Percentiles rank a stretch among this genome's conserved stretches.
These are phyloP conservation scores for Fusarium transvaalense DNA, from an alignment of 2,329 filamentous ascomycete genomes.

Conservation along the genomic window DNA sequence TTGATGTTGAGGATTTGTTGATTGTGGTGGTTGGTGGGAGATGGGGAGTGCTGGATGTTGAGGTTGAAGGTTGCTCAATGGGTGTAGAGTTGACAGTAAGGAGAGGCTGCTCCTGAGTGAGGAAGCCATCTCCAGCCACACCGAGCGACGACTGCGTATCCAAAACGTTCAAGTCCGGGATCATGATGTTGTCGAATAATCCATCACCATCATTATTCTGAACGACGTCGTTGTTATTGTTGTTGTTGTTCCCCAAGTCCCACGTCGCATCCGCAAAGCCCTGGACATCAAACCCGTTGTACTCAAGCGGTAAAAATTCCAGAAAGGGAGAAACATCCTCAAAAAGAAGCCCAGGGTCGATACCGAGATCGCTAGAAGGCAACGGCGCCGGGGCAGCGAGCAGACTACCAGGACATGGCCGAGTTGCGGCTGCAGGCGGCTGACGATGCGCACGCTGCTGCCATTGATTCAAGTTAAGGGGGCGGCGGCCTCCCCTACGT, in stretches of 20 bases:
- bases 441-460: constrained; percentile 23
- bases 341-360: constrained; percentile 25
- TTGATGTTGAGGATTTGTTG: constrained; percentile 37
- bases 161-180: constrained; percentile 23
- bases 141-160: constrained; percentile 24
- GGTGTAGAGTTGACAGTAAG: constrained; percentile 28
- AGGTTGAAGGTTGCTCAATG: constrained; percentile 24
- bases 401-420: constrained; percentile 41
- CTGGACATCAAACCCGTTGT: constrained; percentile 23
- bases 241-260: constrained; percentile 17
- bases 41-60: constrained; percentile 20
- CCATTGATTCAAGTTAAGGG: constrained; percentile 49
- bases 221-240: not conserved
- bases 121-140: constrained; percentile 32
- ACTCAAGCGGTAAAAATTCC: constrained; percentile 38
- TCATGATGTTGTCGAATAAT: constrained; percentile 32
- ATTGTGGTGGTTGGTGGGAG: constrained; percentile 9
- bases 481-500: constrained; percentile 46
- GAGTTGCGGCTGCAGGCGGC: constrained; percentile 19
- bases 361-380: constrained; percentile 14
- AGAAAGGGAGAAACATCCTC: constrained; percentile 26
- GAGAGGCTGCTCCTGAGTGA: constrained; percentile 33
- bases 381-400: constrained; percentile 29
- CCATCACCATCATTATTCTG: constrained; percentile 11
- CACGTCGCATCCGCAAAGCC: constrained; percentile 24